Percentiles rank a stretch among this genome's conserved stretches.
Evolutionary conservation across 352 stramenopile species (phyloP).

Genomic region (Pythium periplocum): DNA sequence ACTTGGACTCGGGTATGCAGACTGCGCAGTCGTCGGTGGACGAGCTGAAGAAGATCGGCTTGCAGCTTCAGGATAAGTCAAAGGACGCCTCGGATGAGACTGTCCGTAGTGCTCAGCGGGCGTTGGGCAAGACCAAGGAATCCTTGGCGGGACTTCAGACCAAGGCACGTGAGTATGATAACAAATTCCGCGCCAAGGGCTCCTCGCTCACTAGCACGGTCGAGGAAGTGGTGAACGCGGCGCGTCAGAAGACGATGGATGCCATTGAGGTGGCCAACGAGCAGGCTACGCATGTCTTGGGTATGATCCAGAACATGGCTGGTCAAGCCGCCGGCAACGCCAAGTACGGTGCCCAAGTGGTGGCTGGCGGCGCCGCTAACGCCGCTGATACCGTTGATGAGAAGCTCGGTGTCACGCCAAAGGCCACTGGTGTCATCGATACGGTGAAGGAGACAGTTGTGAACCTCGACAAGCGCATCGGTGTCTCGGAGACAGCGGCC

Average conservation of each 20-base stretch:
- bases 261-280: constrained; percentile 52
- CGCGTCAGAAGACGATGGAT: constrained; percentile 52
- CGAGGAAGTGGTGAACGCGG: constrained; percentile 43
- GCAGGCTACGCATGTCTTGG: constrained; percentile 34
- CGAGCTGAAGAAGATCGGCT: constrained; percentile 27
- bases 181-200: constrained; percentile 39
- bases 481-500: constrained; percentile 41
- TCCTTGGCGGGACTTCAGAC: constrained; percentile 41
- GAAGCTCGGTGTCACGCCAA: constrained; percentile 39
- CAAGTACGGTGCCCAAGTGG: constrained; percentile 26
- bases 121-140: constrained; percentile 30
- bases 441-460: constrained; percentile 43
- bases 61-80: constrained; percentile 31
- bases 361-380: constrained; percentile 35
- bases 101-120: constrained; percentile 36
- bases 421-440: constrained; percentile 18
- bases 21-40: constrained; percentile 26
- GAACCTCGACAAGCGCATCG: constrained; percentile 47
- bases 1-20: constrained; percentile 36
- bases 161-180: constrained; percentile 45
- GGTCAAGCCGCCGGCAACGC: constrained; percentile 11
- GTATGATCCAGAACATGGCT: constrained; percentile 30
- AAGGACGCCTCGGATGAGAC: constrained; percentile 34
- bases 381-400: constrained; percentile 46
- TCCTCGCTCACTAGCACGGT: neutral